Conservation (phyloP, 2,329 filamentous ascomycete genomes). For the Lachnellula suecica region DNA sequence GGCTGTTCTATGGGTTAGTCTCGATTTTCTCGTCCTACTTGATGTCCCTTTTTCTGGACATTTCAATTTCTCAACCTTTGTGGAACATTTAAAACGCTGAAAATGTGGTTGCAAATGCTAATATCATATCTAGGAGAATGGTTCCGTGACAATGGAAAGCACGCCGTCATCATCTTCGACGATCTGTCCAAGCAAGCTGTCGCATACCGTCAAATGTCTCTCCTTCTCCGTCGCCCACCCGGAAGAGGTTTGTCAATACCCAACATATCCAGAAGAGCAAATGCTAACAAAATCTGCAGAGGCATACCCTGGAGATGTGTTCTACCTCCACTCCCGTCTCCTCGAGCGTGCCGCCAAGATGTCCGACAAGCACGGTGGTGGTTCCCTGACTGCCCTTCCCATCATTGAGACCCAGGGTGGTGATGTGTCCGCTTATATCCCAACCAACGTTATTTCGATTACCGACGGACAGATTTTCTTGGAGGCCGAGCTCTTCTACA, state of each 20-base stretch:
- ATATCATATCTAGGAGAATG: background rate
- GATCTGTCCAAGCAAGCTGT: slow-evolving; percentile 98
- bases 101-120: slow-evolving; percentile 3
- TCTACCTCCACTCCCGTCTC: slow-evolving; percentile 99
- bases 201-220: slow-evolving; percentile 98
- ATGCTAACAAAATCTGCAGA: too few species aligned
- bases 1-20: slow-evolving; percentile 45
- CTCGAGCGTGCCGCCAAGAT: slow-evolving; percentile 99
- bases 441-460: slow-evolving; percentile 99
- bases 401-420: slow-evolving; percentile 99
- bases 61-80: background rate
- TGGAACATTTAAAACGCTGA: too few species aligned
- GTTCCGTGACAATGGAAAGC: slow-evolving; percentile 83
- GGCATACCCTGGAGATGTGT: slow-evolving; percentile 98
- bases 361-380: slow-evolving; percentile 91
- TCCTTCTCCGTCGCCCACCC: slow-evolving; percentile 93
- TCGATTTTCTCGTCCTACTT: too few species aligned
- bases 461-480: slow-evolving; percentile 99
- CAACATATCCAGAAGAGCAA: too few species aligned
- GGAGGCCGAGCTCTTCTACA: slow-evolving; percentile 99
- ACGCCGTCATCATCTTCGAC: slow-evolving; percentile 88
- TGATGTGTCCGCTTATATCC: slow-evolving; percentile 99
- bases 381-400: slow-evolving; percentile 95
- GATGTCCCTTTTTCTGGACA: too few species aligned
- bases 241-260: too few species aligned